Base-by-base conservation (phyloP, 129 eudicot species). In the Pseudognaphalium luteoalbum region DNA sequence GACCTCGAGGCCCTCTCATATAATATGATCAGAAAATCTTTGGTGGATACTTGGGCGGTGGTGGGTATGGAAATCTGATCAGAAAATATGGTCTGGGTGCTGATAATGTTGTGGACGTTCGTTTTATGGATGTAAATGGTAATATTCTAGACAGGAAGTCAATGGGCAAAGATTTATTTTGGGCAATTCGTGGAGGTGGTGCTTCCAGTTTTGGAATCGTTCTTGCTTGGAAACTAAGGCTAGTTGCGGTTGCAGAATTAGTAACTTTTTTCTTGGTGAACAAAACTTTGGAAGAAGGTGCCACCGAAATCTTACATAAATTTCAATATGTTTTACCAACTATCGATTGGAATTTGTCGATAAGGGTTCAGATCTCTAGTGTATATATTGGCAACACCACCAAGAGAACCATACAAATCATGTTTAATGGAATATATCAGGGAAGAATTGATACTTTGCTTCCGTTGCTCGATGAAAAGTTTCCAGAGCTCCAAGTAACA, bases 241-340 rank as follows among this genome's bases (percentile, higher is more conserved):
- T 52, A 7, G 59, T 52, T 52, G 20, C 19, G 19, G 59, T 52
- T 4, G 21, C 20, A 14, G 7, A 52, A 52, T 14, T 14, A 52
- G 59, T 52, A 5, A 52, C 59, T 52, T 15, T 52, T 16, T 52
- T 52, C 5, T 5, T 14, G 20, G 59, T 52, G 59, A n/a, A 52
- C 47, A 52, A 14, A 52, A n/a, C 59, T 52, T 52, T 52, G 59
- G 59, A 52, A 52, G 20, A 52, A 52, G 59, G 59, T n/a, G 59
- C 59, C 20, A 52, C 59, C 1, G 59, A 52, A 16, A 52, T 52
- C 16, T n/a, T 52, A 15, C 20, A 52, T 16, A 52, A 52, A 16
- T 52, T 3, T 52, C 59, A 52, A 52, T 4, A 15, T 14, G 59
- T 52, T 39, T 7, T 39, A 7, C 47, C 47, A 39, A 39, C 10